Percentiles rank a stretch among this genome's conserved stretches.
These are phyloP conservation scores for Ustilago xerochloae DNA, from an alignment of 1,284 basidiomycete genomes.

Conservation along the genomic window DNA sequence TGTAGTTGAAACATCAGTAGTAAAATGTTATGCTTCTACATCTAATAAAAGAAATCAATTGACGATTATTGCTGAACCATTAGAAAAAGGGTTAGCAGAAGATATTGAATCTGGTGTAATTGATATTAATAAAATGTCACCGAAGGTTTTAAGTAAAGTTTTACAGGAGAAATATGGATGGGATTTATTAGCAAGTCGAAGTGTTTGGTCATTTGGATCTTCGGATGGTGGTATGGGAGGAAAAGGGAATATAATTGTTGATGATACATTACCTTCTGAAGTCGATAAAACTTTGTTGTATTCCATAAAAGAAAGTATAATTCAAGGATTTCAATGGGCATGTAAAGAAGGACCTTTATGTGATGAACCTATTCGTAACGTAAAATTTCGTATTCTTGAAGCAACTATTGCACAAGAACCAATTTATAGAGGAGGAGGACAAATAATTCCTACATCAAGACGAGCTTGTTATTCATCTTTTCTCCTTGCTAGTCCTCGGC, in stretches of 20 bases:
- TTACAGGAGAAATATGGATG: slow-evolving; percentile 83
- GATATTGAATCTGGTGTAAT: slow-evolving; percentile 62
- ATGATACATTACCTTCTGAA: slow-evolving; percentile 95
- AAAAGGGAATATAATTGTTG: slow-evolving; percentile 90
- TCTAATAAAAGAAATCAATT: slow-evolving; percentile 86
- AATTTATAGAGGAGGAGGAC: slow-evolving; percentile 96
- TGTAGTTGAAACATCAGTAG: slow-evolving; percentile 94
- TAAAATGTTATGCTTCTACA: slow-evolving; percentile 98
- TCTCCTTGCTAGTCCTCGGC: slow-evolving; percentile 76
- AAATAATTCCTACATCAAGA: slow-evolving; percentile 96
- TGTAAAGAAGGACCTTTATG: slow-evolving; percentile 95
- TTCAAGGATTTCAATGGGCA: slow-evolving; percentile 99
- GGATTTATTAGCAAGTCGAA: slow-evolving; percentile 95
- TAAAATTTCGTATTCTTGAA: slow-evolving; percentile 95
- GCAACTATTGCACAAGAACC: slow-evolving; percentile 92
- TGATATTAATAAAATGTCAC: slow-evolving; percentile 56
- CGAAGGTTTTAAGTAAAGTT: slow-evolving; percentile 58
- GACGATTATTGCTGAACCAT: slow-evolving; percentile 65
- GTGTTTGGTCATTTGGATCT: slow-evolving; percentile 99
- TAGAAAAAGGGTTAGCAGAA: slow-evolving; percentile 66
- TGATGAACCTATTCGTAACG: slow-evolving; percentile 98
- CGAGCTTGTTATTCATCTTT: slow-evolving; percentile 99
- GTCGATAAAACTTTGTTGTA: slow-evolving; percentile 92
- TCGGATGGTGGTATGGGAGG: slow-evolving; percentile 84
- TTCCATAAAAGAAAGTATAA: slow-evolving; percentile 91